Percentiles rank a stretch among this genome's conserved stretches.
Conservation (phyloP, 306 rosid species). For the Casuarina glauca region DNA sequence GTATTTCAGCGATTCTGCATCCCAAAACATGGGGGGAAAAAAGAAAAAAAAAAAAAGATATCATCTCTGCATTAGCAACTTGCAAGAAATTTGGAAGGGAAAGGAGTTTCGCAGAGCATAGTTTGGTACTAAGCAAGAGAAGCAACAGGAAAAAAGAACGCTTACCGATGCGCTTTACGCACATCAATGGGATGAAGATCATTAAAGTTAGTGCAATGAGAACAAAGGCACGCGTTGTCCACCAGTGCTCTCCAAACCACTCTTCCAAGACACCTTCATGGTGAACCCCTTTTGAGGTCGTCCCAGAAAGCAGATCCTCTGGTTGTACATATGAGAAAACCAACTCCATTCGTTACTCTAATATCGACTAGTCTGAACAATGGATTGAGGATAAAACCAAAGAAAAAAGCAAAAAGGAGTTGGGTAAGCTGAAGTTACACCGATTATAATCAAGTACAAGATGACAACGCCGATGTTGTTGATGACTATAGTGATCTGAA, state of each 20-base stretch:
- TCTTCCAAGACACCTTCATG: conserved; percentile 43
- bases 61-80: too few relatives aligned
- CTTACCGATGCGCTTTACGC: conserved; percentile 43
- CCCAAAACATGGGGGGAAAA: background rate
- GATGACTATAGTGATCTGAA: conserved; percentile 36
- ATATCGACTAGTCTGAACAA: background rate
- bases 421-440: conserved; percentile 14
- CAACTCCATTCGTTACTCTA: background rate
- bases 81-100: too few relatives aligned
- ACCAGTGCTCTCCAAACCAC: conserved; percentile 52
- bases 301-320: conserved; percentile 48
- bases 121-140: background rate
- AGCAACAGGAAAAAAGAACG: background rate
- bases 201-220: conserved; percentile 31
- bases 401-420: background rate
- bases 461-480: conserved; percentile 42
- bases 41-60: background rate
- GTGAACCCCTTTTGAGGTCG: conserved; percentile 34
- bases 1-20: conserved; percentile 41
- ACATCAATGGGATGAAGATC: conserved; percentile 36
- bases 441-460: conserved; percentile 48
- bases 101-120: too few relatives aligned
- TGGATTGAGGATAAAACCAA: background rate
- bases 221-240: conserved; percentile 43
- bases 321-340: background rate